Base-by-base conservation (phyloP, 75 land plant species). In the Larix kaempferi region DNA sequence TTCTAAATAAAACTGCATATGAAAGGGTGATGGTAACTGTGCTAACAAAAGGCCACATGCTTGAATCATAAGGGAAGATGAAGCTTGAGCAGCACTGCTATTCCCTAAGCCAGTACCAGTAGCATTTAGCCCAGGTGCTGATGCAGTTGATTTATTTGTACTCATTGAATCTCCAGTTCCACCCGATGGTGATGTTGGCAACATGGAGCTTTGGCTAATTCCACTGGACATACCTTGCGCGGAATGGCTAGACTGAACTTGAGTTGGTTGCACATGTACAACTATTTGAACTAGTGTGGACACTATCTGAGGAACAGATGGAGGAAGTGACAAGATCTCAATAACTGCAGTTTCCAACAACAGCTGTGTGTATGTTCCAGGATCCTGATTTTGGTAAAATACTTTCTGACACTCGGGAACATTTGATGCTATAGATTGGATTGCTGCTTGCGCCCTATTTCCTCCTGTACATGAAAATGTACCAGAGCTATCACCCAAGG, bases 41-140 rank as follows among this genome's bases (percentile, higher is more conserved):
- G 99, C 95, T 62, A 98, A 74, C 58, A 98, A 84, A 56, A 98
- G 91, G 21, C 99, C 99, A 87, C 99, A 95, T 65, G 99, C 98
- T 81, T 98, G 99, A 69, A 98, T 98, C 85, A 95, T 82, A 76
- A 94, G 85, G 71, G 92, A 90, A 23, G 98, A 88, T 54, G 91
- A 77, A 78, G 86, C 91, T 55, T 87, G 91, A 62, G 82, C 81
- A 13, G 89, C 79, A 82, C 83, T 88, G 54, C 87, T 86, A 80
- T 84, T 89, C 75, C 85, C 80, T 26, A 88, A 85, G 14, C 88
- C 83, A 81, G 86, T 84, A 78, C 75, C 82, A 22, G 82, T 59
- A 3, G 80, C 77, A 83, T 82, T 92, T 49, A 84, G 82, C 55
- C 89, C 85, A 21, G 90, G 56, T 59, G 76, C 80, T 49, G 86